Conservation (phyloP, 768 basidiomycete species). For the Tremella fuciformis region DNA sequence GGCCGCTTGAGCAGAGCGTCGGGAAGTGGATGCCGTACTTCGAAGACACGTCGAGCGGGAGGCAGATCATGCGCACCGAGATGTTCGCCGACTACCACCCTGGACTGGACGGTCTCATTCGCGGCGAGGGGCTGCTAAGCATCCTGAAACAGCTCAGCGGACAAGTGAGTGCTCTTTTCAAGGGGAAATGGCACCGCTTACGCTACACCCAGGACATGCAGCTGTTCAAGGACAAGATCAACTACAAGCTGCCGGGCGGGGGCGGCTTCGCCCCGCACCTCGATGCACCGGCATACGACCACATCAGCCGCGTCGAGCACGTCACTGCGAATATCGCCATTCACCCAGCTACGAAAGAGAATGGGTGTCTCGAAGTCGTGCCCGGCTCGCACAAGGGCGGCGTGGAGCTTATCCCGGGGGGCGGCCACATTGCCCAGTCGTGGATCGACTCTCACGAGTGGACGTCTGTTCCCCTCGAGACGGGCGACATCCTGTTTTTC, state of each 20-base stretch:
- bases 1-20: neutral
- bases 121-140: neutral
- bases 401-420: neutral
- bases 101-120: neutral
- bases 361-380: conserved; percentile 11
- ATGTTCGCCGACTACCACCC: conserved; percentile 4
- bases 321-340: conserved; percentile 6
- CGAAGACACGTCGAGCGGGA: neutral
- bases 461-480: neutral
- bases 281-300: conserved; percentile 8
- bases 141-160: conserved; percentile 1
- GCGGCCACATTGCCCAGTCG: neutral
- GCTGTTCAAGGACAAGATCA: conserved; percentile 13
- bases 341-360: conserved; percentile 1
- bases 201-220: neutral
- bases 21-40: conserved; percentile 6
- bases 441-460: neutral
- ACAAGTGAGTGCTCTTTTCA: neutral
- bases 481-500: neutral
- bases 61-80: conserved; percentile 2
- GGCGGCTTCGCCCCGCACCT: conserved; percentile 7
- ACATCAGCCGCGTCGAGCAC: conserved; percentile 4
- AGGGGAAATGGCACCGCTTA: no score
- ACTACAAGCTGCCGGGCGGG: conserved; percentile 9
- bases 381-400: conserved; percentile 7